Conservation (phyloP, 2,329 filamentous ascomycete genomes). For the Curvularia hawaiiensis region DNA sequence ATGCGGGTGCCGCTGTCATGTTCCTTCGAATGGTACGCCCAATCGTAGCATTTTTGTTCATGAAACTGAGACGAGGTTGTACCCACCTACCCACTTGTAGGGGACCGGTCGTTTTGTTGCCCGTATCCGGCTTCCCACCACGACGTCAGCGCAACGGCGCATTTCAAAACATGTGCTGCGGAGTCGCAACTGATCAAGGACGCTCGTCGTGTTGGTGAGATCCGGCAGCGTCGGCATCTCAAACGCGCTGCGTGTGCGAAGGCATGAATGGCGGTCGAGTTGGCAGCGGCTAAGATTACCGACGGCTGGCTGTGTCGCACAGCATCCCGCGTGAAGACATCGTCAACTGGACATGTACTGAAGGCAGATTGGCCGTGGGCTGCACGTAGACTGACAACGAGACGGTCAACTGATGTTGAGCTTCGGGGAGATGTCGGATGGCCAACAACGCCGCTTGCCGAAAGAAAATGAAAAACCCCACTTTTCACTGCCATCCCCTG, state of each 20-base stretch:
- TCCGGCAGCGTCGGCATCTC: neutral
- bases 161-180: neutral
- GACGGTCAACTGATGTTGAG: neutral
- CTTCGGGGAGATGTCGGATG: neutral
- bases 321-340: neutral
- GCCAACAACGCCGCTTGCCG: neutral
- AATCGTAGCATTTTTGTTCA: constrained; percentile 8
- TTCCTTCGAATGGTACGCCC: constrained; percentile 5
- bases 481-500: constrained; percentile 10
- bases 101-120: constrained; percentile 7
- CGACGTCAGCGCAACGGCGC: neutral
- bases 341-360: neutral
- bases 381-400: neutral
- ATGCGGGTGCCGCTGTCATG: constrained; percentile 11
- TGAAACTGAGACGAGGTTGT: constrained; percentile 7
- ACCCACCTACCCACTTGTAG: constrained; percentile 10
- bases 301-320: neutral
- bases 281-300: neutral
- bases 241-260: neutral
- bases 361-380: neutral
- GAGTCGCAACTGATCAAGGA: neutral
- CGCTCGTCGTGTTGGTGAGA: neutral
- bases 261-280: neutral
- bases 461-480: neutral
- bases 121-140: constrained; percentile 2